Conservation (phyloP, 169 alveolate species). For the Plasmodium gonderi region DNA sequence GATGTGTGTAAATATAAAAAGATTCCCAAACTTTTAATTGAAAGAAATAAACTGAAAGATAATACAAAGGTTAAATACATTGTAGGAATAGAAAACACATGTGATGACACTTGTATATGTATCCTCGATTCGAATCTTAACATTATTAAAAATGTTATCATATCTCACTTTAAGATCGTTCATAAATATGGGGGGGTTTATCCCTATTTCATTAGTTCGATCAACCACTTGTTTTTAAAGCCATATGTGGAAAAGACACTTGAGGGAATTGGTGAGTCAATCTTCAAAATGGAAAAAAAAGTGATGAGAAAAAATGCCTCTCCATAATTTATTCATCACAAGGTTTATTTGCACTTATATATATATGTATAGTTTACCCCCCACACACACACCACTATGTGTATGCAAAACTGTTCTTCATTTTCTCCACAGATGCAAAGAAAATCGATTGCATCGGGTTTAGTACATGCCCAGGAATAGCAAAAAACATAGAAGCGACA, state of each 20-base stretch:
- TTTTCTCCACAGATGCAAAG: conserved; percentile 10
- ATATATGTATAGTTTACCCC: neutral
- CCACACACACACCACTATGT: conserved; percentile 5
- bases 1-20: conserved; percentile 50
- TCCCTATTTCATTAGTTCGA: conserved; percentile 63
- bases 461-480: conserved; percentile 71
- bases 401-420: neutral
- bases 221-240: conserved; percentile 41
- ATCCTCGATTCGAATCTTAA: conserved; percentile 42
- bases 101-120: conserved; percentile 72
- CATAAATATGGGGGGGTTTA: conserved; percentile 69
- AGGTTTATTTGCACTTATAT: neutral
- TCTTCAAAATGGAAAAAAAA: neutral
- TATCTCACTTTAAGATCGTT: conserved; percentile 64
- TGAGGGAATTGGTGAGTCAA: conserved; percentile 31
- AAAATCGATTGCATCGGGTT: conserved; percentile 28
- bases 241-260: conserved; percentile 37
- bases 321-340: neutral
- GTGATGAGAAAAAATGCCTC: neutral
- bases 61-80: conserved; percentile 24
- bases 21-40: conserved; percentile 45
- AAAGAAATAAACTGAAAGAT: conserved; percentile 33
- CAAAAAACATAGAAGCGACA: conserved; percentile 54
- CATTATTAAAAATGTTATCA: conserved; percentile 50
- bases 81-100: conserved; percentile 71